Percentiles rank a stretch among this genome's conserved stretches.
Evolutionary conservation across 352 stramenopile genomes (phyloP).

Genomic region (Globisporangium parvum): DNA sequence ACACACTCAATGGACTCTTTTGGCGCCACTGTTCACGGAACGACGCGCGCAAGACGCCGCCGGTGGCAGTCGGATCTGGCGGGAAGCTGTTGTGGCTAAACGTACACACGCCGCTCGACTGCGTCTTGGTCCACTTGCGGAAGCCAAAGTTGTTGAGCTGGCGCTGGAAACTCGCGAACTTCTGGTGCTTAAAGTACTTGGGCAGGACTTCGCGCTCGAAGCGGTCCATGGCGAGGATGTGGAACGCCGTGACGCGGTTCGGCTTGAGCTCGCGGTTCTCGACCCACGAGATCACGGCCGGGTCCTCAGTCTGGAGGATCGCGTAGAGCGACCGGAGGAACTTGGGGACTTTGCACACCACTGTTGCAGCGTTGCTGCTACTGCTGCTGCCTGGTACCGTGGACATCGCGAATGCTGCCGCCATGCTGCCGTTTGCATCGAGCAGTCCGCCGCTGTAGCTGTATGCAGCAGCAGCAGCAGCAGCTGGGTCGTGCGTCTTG

Average conservation of each 20-base stretch:
- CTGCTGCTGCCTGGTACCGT: conserved; percentile 5
- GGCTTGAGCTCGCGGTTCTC: conserved; percentile 62
- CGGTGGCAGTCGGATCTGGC: conserved; percentile 33
- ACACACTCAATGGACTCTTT: conserved; percentile 32
- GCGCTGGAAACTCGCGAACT: conserved; percentile 90
- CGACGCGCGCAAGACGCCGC: conserved; percentile 30
- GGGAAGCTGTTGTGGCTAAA: conserved; percentile 84
- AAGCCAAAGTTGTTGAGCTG: conserved; percentile 94
- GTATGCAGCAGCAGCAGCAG: too few relatives aligned
- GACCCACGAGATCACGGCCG: conserved; percentile 60
- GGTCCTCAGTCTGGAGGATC: conserved; percentile 75
- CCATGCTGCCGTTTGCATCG: conserved; percentile 13
- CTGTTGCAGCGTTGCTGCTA: conserved; percentile 4
- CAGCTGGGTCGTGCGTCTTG: not conserved
- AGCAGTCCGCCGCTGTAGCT: conserved; percentile 1
- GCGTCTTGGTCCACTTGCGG: conserved; percentile 76
- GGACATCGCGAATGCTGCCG: conserved; percentile 10
- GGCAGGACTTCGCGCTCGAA: conserved; percentile 88
- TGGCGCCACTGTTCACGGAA: conserved; percentile 70
- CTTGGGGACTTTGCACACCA: conserved; percentile 69
- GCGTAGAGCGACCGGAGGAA: conserved; percentile 77
- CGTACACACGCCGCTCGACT: conserved; percentile 73
- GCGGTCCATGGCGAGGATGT: conserved; percentile 66
- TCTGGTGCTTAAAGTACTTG: conserved; percentile 92
- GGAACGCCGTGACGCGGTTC: conserved; percentile 62